Evolutionary conservation across 1,139 yeast species (phyloP).

Genomic region (Chernovozyma aurita): DNA sequence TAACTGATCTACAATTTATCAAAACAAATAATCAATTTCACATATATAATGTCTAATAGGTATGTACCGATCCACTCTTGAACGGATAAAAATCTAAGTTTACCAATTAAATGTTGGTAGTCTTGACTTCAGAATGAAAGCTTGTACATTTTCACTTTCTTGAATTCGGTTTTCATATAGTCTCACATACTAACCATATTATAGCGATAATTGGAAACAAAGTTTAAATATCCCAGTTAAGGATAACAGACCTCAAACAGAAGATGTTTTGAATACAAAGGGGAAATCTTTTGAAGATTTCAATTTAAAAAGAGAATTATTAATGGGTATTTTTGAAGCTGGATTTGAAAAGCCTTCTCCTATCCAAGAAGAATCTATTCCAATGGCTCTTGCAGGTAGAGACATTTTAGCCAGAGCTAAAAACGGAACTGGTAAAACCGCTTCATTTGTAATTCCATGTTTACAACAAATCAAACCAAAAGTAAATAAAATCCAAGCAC

Average conservation of each 20-base stretch:
- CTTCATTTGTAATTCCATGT: constrained; percentile 88
- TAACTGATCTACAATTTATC: too few species aligned
- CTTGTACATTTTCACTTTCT: too few species aligned
- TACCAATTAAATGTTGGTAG: too few species aligned
- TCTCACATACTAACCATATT: not conserved
- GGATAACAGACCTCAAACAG: constrained; percentile 93
- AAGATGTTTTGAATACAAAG: constrained; percentile 88
- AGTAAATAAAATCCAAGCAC: constrained; percentile 78
- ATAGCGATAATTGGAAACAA: constrained; percentile 55
- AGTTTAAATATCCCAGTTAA: constrained; percentile 71
- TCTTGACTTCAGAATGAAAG: too few species aligned
- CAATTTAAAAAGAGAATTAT: constrained; percentile 81
- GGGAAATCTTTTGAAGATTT: constrained; percentile 93
- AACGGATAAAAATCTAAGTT: too few species aligned
- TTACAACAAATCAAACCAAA: constrained; percentile 84
- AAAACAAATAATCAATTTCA: not conserved
- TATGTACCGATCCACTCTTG: constrained; percentile 2
- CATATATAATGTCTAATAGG: constrained; percentile 3
- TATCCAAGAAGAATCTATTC: constrained; percentile 95
- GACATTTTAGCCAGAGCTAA: constrained; percentile 97
- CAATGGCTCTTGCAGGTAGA: constrained; percentile 92
- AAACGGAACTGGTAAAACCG: constrained; percentile 98
- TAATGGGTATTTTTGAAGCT: constrained; percentile 98
- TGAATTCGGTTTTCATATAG: not conserved
- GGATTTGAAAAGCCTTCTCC: constrained; percentile 99